Evolutionary conservation across 768 basidiomycete species (phyloP), one percentile per base, ranked within the genome.

Genomic region (Boletus rubescentipes): DNA sequence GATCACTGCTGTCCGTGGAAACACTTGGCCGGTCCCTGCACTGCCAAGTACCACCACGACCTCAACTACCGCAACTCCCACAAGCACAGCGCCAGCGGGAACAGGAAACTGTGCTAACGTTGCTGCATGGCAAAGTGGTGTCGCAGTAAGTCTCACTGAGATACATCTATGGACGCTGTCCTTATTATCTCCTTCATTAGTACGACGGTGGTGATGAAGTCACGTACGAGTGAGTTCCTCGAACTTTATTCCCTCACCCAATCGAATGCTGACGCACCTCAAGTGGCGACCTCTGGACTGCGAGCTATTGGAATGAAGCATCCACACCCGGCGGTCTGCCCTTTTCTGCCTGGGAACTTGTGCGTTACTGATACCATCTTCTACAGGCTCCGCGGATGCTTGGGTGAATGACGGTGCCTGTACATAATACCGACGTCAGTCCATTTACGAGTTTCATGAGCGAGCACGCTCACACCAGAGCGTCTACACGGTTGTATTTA

Each of bases 271-370:
- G 39, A 23, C 15, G 7, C 5, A 16, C 39, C 20, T n/a, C 2
- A 39, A 46, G 51, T 23, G 44, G 51, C 4, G 5, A 42, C 20
- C 50, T 47, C 45, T 56, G 55, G 45, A 56, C 45, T 18, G 50
- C 45, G 9, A 53, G 34, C 35, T 37, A 44, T 31, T 56, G 51
- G 51, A 46, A 53, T 9, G 45, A 56, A 18, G 32, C 12, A 5
- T 52, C 34, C n/a, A 7, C 4, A 4, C 45, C 45, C 6, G 50
- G 53, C 20, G 51, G 51, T 53, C 15, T 14, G 29, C 16, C 32
- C 30, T 9, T 26, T 18, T 26, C 26, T 16, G 5, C 14, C 5
- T 52, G 32, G 10, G 44, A 42, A 42, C 14, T 10, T 42, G 10
- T 9, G 10, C 21, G 18, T 16, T 37, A 10, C 35, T 38, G 14